These are phyloP conservation scores for Pilatotrama ljubarskyi DNA, from an alignment of 768 basidiomycete species.

Conservation along the genomic window DNA sequence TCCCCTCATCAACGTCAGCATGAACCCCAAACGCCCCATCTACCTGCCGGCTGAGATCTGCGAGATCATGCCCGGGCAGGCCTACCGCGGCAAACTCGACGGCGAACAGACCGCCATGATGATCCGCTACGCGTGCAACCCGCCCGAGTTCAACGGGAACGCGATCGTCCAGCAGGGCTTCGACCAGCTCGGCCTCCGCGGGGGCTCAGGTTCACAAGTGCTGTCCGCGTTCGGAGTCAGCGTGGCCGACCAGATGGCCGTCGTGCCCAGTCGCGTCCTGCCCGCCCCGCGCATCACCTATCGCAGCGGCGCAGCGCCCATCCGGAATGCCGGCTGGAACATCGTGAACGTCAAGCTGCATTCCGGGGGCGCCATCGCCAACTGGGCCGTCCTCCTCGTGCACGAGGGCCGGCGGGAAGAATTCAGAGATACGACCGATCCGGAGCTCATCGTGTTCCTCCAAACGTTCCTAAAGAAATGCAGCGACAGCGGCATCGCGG, in stretches of 20 bases:
- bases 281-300: conserved; percentile 60
- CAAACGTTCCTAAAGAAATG: conserved; percentile 58
- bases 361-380: conserved; percentile 46
- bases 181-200: conserved; percentile 50
- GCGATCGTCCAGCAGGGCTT: conserved; percentile 62
- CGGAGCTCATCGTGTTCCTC: conserved; percentile 44
- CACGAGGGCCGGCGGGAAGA: conserved; percentile 43
- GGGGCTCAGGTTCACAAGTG: conserved; percentile 36
- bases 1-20: conserved; percentile 39
- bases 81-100: conserved; percentile 60
- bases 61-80: conserved; percentile 56
- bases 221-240: conserved; percentile 58
- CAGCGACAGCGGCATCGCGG: conserved; percentile 54
- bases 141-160: conserved; percentile 58
- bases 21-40: conserved; percentile 27
- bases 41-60: conserved; percentile 73
- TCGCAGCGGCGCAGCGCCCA: conserved; percentile 41
- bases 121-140: conserved; percentile 68
- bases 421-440: conserved; percentile 46
- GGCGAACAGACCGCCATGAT: conserved; percentile 67
- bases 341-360: conserved; percentile 73
- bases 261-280: conserved; percentile 66
- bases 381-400: conserved; percentile 71
- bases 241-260: conserved; percentile 58
- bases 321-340: conserved; percentile 73